Base-by-base conservation (phyloP, 768 basidiomycete species). In the Paxillus involutus region DNA sequence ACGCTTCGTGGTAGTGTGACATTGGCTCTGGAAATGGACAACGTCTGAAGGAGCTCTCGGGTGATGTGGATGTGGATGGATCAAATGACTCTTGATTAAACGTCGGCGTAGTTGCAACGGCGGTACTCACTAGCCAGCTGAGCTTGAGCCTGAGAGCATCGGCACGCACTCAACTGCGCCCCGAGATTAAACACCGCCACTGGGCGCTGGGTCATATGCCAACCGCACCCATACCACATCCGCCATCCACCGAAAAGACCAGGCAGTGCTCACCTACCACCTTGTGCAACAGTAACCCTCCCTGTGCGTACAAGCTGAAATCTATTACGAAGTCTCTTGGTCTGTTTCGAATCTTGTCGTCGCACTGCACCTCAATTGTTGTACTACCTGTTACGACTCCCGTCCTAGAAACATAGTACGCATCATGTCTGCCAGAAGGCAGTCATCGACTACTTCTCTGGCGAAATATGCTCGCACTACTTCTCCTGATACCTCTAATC, bases 381-480 rank as follows among this genome's bases (percentile, higher is more conserved):
- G 62, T 26, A 16, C 37, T 26, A 16, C 37, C 9, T 55, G 51
- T 33, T 16, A 47, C 24, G 44, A 56, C 49, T 48, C n/a, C 58
- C 63, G 56, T 57, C 59, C 39, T 1, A 52, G 51, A 32, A 57
- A 48, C 49, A 50, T 26, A 26, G 26, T 61, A 44, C 59, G 52
- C 49, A 67, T 60, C 53, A 89, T 89, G 86, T 76, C 87, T 71
- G 83, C 89, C 55, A 77, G 88, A 67, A 82, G 90, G 70, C 88
- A 89, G 80, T 65, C 88, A 56, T 93, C 91, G 36, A 88, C 89
- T 0, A 89, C 90, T 5, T 93, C 91, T 6, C 76, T 92, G 33
- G 83, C 89, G 29, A 83, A 77, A 70, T 91, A 78, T 70, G 87
- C 81, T 44, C 77, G 86, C 39, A 73, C 77, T 44, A 74, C 74